Evolutionary conservation across 2,329 filamentous ascomycete species (phyloP), one percentile per base, ranked within the genome.

Genomic region (Allantophomopsis lycopodina): DNA sequence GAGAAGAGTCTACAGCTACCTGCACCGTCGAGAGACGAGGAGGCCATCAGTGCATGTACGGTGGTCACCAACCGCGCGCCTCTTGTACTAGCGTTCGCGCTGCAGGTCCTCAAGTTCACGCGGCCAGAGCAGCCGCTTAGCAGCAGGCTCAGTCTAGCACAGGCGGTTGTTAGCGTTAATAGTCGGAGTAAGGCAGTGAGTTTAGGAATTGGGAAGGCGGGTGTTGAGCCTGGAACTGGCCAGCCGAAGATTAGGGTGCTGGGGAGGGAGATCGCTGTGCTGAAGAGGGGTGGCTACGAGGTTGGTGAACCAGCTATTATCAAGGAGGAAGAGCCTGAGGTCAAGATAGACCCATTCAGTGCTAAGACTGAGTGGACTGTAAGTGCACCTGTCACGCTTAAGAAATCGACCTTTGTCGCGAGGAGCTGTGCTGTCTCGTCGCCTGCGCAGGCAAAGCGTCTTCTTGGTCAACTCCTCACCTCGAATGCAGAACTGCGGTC

Each of bases 81-180:
- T 1, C 62, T 94, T 2, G 76, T 94, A 2, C 67, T 94, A 5
- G 85, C 85, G 0, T 93, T 93, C 57, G 77, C 81, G 1, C 72
- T 86, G 12, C 73, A 76, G 43, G 55, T 89, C 37, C 56, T 93
- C 36, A 79, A 82, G 35, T 78, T 81, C 53, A 93, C 84, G 0
- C 89, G 88, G 79, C 83, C 86, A 0, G 79, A 83, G 48, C 87
- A 94, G 55, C 86, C 86, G 3, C 66, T 79, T 3, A 91, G 83
- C n/a, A 89, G 84, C 54, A 69, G 84, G 36, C 62, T 94, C 15
- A 93, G 85, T 53, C 63, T 94, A 15, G 83, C 79, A 0, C 86
- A 94, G 57, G 85, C 83, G 0, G 78, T 91, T 1, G 83, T 93
- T 13, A 88, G 83, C 54, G 76, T 77, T 20, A 91, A 89, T 53